Base-by-base conservation (phyloP, 1,139 yeast genomes). In the Candida buenavistaensis region DNA sequence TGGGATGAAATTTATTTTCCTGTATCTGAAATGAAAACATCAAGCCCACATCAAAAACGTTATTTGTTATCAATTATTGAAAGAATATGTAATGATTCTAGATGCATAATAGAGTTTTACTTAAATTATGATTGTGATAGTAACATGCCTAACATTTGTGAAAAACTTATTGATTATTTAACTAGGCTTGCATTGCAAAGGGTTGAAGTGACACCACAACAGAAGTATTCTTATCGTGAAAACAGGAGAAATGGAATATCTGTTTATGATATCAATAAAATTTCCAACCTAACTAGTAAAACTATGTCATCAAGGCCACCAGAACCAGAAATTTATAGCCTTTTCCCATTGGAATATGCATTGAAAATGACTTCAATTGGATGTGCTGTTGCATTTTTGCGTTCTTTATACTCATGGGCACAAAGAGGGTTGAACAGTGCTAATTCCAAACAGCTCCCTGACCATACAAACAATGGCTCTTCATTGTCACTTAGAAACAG, bases 101-200 rank as follows among this genome's bases (percentile, higher is more conserved):
- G 96, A 45, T 84, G 95, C 23, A 68, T 94, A 40, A 88, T 94
- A 40, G 99, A 94, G 59, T 79, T 92, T 44, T 94, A 90, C 54
- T 73, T 94, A 51, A 94, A 94, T 57, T 94, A 92, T 58, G 99
- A 94, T 58, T 94, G 99, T 64, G 96, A 89, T 55, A 74, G 83
- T 12, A 68, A 77, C 5, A 77, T 83, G 72, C 87, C 95, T 31
- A 92, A 92, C 55, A 72, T 90, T 33, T 88, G 92, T 57, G 98
- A 94, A 59, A 73, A 78, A 36, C 66, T 87, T 26, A 78, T 89
- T 37, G 92, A 88, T 47, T 82, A 84, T 47, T 68, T 92, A 46
- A 84, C 95, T 5, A 78, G 76, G 46, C 63, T 84, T 39, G 82
- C 96, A 0, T 67, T 86, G 28, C 72, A 82, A 1, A 73, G 89